Evolutionary conservation across 805 yeast genomes (phyloP).

Genomic region (Candida qinlingensis): DNA sequence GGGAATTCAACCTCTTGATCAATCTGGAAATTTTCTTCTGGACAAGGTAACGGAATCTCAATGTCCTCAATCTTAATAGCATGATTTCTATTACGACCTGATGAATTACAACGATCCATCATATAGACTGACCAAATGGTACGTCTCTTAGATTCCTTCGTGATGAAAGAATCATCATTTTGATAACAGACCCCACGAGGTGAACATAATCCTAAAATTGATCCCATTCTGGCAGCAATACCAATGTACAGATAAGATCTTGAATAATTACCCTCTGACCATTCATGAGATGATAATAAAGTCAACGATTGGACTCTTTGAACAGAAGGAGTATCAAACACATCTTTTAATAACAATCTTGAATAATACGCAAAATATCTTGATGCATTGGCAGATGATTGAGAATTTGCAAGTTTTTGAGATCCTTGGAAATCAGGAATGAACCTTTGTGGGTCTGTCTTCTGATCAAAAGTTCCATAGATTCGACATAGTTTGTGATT

Average conservation of each 20-base stretch:
- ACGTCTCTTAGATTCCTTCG: constrained; percentile 30
- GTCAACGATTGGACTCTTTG: constrained; percentile 35
- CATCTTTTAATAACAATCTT: constrained; percentile 26
- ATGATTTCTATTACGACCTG: constrained; percentile 31
- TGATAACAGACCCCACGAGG: constrained; percentile 18
- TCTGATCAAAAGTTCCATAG: constrained; percentile 31
- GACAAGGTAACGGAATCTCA: constrained; percentile 27
- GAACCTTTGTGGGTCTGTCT: constrained; percentile 24
- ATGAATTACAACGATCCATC: constrained; percentile 37
- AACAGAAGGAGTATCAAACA: constrained; percentile 34
- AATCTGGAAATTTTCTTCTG: constrained; percentile 28
- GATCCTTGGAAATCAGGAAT: constrained; percentile 19
- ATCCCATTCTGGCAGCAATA: constrained; percentile 37
- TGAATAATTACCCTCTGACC: constrained; percentile 36
- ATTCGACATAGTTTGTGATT: constrained; percentile 26
- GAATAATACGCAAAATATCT: constrained; percentile 38
- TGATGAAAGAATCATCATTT: constrained; percentile 17
- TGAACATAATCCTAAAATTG: constrained; percentile 30
- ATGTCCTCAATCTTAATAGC: constrained; percentile 32
- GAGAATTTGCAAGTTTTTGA: neutral
- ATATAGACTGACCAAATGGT: constrained; percentile 37
- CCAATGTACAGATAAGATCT: constrained; percentile 35
- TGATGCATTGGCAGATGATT: constrained; percentile 29
- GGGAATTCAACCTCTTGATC: constrained; percentile 22
- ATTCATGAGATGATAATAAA: constrained; percentile 34